Base-by-base conservation (phyloP, 164 flowering plant species). In the Brasenia schreberi region DNA sequence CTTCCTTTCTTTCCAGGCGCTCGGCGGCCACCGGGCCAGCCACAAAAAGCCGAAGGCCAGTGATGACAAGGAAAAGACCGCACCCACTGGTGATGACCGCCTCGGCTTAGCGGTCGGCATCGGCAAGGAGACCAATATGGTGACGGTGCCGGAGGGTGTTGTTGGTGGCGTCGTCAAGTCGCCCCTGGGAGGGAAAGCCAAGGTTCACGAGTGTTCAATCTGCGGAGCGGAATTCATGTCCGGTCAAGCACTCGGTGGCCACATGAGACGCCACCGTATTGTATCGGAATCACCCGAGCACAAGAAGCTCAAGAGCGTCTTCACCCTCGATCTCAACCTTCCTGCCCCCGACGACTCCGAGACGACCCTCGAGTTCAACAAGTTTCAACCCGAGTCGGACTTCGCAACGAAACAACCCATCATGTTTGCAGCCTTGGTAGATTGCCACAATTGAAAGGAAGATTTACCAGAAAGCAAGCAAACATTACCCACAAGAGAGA, bases 331-430 rank as follows among this genome's bases (percentile, higher is more conserved):
- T 83, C 94, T 91, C 23, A 89, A 89, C 72, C 82, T 87, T 45
- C 92, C 97, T 18, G 94, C 96, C 5, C 92, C 86, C 17, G 87
- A 82, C 10, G 94, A 87, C 14, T 49, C 56, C 6, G 89, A 87
- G 3, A 16, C 63, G 23, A 79, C 39, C 39, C 39, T 56, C 23
- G 67, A 74, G 18, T 56, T 12, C 62, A 18, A 45, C 16, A 62
- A 62, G 18, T 66, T 69, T 11, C 67, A 62, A 1, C 7, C 67
- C 61, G n/a, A 74, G 68, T 80, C 81, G 52, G 76, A 77, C 64
- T 79, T 78, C 60, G 67, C 75, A 11, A 63, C 77, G 0, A 73
- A 71, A 43, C 81, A 73, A 58, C 64, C 73, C 7, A 77, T 82
- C 6, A 74, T 83, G 53, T 86, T 87, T 79, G 71, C 94, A 42